Conservation (phyloP, 257 asterid species). For the Solanum chilense region DNA sequence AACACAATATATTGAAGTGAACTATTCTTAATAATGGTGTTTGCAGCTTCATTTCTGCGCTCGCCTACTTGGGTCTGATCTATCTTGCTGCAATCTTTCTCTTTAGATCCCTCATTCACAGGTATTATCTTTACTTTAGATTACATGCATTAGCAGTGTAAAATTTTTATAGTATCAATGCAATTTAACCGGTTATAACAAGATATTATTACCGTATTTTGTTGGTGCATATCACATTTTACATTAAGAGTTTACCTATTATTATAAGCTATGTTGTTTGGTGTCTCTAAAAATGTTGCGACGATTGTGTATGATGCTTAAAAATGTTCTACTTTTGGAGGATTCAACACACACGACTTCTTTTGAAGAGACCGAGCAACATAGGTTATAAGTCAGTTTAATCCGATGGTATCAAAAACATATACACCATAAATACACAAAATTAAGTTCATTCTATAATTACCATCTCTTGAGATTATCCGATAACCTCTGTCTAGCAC, state of each 20-base stretch:
- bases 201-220: neutral
- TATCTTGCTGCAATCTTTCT: slow-evolving; percentile 83
- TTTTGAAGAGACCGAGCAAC: neutral
- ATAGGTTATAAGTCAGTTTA: neutral
- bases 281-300: neutral
- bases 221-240: neutral
- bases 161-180: neutral
- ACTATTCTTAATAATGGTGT: neutral
- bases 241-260: neutral
- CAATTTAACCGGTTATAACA: neutral
- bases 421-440: neutral
- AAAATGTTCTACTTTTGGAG: neutral
- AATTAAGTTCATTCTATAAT: neutral
- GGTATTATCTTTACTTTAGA: slow-evolving; percentile 25
- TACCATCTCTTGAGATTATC: neutral
- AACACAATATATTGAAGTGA: neutral
- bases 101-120: slow-evolving; percentile 58
- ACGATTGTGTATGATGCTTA: neutral
- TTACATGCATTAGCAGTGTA: neutral
- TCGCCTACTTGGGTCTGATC: slow-evolving; percentile 63
- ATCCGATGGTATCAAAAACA: neutral
- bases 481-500: neutral
- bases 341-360: neutral
- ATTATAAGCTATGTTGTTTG: neutral
- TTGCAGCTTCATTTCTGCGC: slow-evolving; percentile 67